Conservation (phyloP, 495 filamentous ascomycete genomes). For the Clavariopsis aquatica region DNA sequence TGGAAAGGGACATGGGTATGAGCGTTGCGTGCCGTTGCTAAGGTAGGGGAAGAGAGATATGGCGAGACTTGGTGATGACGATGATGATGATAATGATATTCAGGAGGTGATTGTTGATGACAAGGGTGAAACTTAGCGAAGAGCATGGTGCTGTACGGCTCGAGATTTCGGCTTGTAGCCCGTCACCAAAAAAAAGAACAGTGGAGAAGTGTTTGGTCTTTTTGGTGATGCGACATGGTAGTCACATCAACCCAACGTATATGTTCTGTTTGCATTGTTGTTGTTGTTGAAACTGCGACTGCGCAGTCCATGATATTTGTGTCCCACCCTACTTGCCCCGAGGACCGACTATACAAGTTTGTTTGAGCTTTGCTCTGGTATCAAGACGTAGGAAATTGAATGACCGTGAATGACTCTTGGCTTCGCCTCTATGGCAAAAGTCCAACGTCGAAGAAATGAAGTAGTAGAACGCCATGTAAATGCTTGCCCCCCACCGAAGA, state of each 20-base stretch:
- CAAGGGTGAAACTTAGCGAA: neutral
- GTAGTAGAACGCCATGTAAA: slow-evolving; percentile 33
- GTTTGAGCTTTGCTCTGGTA: slow-evolving; percentile 32
- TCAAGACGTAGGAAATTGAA: slow-evolving; percentile 27
- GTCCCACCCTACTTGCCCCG: neutral
- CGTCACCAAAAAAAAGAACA: neutral
- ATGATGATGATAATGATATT: slow-evolving; percentile 1
- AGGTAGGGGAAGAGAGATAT: neutral
- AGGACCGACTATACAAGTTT: neutral
- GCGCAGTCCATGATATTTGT: neutral
- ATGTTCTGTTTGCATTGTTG: slow-evolving; percentile 4
- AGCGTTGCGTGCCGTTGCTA: neutral
- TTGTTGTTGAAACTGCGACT: neutral
- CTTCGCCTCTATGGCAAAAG: neutral
- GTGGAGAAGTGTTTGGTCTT: neutral
- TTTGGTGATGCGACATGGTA: slow-evolving; percentile 1
- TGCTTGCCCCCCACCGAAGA: slow-evolving; percentile 10
- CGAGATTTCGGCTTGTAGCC: neutral
- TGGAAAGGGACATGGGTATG: neutral
- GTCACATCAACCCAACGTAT: slow-evolving; percentile 11
- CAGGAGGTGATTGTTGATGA: slow-evolving; percentile 5
- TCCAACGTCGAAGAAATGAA: slow-evolving; percentile 17
- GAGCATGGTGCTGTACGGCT: no score
- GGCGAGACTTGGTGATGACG: no score
- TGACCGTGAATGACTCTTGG: slow-evolving; percentile 31